Percentiles rank a stretch among this genome's conserved stretches.
Evolutionary conservation across 2,329 filamentous ascomycete species (phyloP).

Genomic region (Pseudogymnoascus sp.): DNA sequence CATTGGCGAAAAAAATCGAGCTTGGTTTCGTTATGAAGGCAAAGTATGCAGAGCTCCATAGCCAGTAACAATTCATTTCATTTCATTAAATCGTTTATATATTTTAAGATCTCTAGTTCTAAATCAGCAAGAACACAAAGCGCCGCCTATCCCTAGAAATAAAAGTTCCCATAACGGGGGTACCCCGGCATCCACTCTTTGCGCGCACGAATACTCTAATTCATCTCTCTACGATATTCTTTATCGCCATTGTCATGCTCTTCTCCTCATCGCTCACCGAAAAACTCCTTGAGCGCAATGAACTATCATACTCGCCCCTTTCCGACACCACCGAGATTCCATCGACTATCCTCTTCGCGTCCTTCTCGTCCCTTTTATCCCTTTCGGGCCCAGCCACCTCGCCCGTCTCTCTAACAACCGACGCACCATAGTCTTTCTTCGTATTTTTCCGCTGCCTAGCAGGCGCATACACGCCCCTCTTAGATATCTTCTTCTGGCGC

Average conservation of each 20-base stretch:
- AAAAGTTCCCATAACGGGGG: not conserved
- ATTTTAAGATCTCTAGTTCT: not conserved
- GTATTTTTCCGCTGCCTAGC: not conserved
- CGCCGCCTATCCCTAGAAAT: not conserved
- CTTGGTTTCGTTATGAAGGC: not conserved
- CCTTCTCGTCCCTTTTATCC: not conserved
- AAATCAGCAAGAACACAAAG: not conserved
- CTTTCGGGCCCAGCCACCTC: not conserved
- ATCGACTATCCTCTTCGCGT: not conserved
- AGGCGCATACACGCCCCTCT: not conserved
- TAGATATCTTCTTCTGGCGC: not conserved
- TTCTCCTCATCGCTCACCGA: not conserved
- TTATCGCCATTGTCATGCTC: not conserved
- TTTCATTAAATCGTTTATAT: not conserved
- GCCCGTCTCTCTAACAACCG: not conserved
- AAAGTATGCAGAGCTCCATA: not conserved
- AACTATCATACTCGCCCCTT: not conserved
- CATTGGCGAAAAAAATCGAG: not conserved
- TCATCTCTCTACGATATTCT: not conserved
- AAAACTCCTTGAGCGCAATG: not conserved
- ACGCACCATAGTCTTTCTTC: not conserved
- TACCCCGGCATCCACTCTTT: not conserved
- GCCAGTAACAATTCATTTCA: not conserved
- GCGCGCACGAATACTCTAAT: not conserved
- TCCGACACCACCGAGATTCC: not conserved